Percentiles rank a stretch among this genome's conserved stretches.
Evolutionary conservation across 805 yeast genomes (phyloP).

Genomic region (Zygosaccharomyces gambellarensis): DNA sequence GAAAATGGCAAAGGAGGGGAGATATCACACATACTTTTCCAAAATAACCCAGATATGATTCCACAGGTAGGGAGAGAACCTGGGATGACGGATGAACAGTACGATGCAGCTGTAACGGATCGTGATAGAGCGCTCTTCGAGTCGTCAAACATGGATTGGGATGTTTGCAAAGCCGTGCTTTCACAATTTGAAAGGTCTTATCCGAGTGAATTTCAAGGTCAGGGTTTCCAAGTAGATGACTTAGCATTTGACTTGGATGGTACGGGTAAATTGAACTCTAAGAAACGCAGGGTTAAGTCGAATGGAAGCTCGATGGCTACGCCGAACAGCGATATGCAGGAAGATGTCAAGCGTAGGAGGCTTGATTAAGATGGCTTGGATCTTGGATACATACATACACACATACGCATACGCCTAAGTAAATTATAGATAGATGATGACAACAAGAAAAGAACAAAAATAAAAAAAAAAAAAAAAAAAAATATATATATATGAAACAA

Average conservation of each 20-base stretch:
- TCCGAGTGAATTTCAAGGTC: conserved; percentile 32
- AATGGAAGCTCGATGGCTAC: conserved; percentile 36
- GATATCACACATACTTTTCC: conserved; percentile 32
- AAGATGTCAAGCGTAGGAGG: conserved; percentile 33
- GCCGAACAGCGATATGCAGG: conserved; percentile 31
- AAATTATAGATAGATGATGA: conserved; percentile 8
- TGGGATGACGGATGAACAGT: conserved; percentile 28
- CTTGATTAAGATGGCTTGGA: conserved; percentile 21
- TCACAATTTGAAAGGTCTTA: conserved; percentile 32
- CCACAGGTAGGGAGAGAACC: conserved; percentile 20
- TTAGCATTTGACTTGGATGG: conserved; percentile 36
- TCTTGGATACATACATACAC: neutral
- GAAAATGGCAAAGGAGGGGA: conserved; percentile 38
- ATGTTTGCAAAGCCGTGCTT: conserved; percentile 28
- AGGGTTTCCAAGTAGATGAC: conserved; percentile 31
- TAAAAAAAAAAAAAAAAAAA: neutral
- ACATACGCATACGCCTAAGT: conserved; percentile 1
- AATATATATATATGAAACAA: no score
- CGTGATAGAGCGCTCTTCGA: conserved; percentile 28
- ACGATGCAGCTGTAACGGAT: conserved; percentile 20
- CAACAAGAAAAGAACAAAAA: conserved; percentile 4
- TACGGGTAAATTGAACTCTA: conserved; percentile 27
- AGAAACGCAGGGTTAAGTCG: conserved; percentile 31
- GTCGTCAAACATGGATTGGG: conserved; percentile 30
- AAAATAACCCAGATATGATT: conserved; percentile 35